Evolutionary conservation across 2,329 filamentous ascomycete genomes (phyloP).

Genomic region (Rosellinia necatrix): DNA sequence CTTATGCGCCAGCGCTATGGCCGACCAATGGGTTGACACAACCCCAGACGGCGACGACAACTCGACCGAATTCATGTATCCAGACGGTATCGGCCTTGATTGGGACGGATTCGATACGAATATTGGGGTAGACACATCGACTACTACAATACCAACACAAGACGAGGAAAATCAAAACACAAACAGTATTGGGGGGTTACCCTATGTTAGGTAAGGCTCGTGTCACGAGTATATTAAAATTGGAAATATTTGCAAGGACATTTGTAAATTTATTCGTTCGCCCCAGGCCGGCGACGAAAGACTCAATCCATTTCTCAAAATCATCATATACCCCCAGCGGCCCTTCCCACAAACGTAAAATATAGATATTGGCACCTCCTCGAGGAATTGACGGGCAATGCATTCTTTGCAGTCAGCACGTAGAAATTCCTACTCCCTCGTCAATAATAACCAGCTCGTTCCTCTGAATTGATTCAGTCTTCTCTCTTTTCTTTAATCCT

Average conservation of each 20-base stretch:
- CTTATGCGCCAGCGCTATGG: conserved; percentile 27
- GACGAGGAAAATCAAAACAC: background rate
- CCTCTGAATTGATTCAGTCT: no score
- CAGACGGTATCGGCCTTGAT: conserved; percentile 6
- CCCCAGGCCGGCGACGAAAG: no score
- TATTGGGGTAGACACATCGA: background rate
- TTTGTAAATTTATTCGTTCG: no score
- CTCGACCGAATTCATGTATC: conserved; percentile 5
- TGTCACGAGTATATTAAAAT: background rate
- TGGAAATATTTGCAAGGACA: background rate
- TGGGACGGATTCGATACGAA: conserved; percentile 9
- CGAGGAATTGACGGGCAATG: no score
- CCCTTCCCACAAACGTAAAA: no score
- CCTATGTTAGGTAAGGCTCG: background rate
- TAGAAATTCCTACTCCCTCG: no score
- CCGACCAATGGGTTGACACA: background rate
- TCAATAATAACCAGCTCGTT: no score
- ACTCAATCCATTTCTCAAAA: background rate
- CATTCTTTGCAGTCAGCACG: no score
- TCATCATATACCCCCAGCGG: no score
- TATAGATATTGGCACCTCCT: no score
- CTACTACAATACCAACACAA: background rate
- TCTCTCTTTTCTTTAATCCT: no score
- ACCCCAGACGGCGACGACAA: background rate
- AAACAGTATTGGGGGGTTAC: background rate